A percentile compares a stretch with the other conserved stretches of the same genome.
These are phyloP conservation scores for Sanghuangporus baumii DNA, from an alignment of 1,284 basidiomycete species.

Conservation along the genomic window DNA sequence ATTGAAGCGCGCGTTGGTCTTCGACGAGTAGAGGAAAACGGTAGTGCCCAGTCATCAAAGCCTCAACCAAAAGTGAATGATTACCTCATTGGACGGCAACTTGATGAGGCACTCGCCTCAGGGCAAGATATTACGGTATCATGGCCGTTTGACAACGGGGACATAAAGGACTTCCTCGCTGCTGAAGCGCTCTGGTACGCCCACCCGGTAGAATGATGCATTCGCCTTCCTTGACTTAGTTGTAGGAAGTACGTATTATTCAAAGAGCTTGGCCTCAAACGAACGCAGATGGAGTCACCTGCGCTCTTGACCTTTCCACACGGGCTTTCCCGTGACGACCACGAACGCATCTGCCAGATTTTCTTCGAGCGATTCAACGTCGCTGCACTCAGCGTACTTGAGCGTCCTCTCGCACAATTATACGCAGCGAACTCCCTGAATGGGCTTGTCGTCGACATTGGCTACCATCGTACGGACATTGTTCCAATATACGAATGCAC, in stretches of 20 bases:
- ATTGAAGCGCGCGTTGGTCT: conserved; percentile 72
- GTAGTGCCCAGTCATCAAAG: conserved; percentile 35
- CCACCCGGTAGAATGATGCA: background rate
- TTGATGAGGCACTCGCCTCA: conserved; percentile 73
- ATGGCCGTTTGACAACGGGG: conserved; percentile 81
- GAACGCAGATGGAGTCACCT: conserved; percentile 84
- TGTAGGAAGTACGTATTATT: conserved; percentile 85
- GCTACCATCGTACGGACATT: conserved; percentile 70
- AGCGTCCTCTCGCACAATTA: conserved; percentile 80
- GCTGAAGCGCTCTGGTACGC: conserved; percentile 87
- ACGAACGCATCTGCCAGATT: conserved; percentile 77
- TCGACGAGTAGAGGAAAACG: conserved; percentile 36
- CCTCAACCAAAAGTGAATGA: conserved; percentile 57
- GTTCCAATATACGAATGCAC: conserved; percentile 79
- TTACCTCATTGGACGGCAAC: conserved; percentile 79
- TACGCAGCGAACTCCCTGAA: conserved; percentile 77
- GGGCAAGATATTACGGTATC: conserved; percentile 70
- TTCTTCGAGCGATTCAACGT: conserved; percentile 97
- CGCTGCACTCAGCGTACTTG: conserved; percentile 78
- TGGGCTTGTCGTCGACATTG: conserved; percentile 85
- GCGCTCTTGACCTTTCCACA: conserved; percentile 71
- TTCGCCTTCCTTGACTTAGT: conserved; percentile 5
- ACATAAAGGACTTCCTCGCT: conserved; percentile 81
- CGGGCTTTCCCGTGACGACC: conserved; percentile 65
- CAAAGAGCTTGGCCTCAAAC: conserved; percentile 67